Evolutionary conservation across 2,329 filamentous ascomycete species (phyloP).

Genomic region (Magnaporthiopsis poae): DNA sequence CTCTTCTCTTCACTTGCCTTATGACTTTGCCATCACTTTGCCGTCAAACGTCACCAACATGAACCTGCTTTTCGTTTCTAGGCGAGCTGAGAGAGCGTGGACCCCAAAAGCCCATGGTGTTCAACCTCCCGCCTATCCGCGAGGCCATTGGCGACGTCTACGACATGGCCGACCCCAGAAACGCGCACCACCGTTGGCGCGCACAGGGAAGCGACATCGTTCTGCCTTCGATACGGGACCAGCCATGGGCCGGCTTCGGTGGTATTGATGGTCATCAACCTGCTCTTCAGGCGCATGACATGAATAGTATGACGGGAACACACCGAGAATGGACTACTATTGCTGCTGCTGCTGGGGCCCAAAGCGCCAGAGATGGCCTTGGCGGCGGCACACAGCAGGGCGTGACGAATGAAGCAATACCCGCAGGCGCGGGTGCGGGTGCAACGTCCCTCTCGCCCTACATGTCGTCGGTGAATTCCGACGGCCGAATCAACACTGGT

Average conservation of each 20-base stretch:
- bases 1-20: not conserved
- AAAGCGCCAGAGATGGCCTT: not conserved
- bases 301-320: not conserved
- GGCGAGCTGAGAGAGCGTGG: constrained; percentile 13
- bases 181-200: too few species aligned
- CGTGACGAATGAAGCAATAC: not conserved
- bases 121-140: not conserved
- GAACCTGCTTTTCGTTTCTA: not conserved
- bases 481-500: not conserved
- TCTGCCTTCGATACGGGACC: not conserved
- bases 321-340: not conserved
- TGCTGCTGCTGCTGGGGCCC: too few species aligned
- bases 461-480: not conserved
- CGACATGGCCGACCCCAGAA: not conserved
- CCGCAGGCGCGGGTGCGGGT: not conserved
- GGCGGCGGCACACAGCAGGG: not conserved
- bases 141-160: not conserved
- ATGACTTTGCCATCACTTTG: not conserved
- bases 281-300: not conserved
- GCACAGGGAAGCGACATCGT: not conserved
- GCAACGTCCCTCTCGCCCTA: not conserved
- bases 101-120: constrained; percentile 1
- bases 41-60: not conserved
- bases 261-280: not conserved
- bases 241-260: not conserved